A percentile compares a stretch with the other conserved stretches of the same genome.
phyloP scores from a whole-genome alignment of 495 filamentous ascomycete genomes.

The Cercophora samala region DNA sequence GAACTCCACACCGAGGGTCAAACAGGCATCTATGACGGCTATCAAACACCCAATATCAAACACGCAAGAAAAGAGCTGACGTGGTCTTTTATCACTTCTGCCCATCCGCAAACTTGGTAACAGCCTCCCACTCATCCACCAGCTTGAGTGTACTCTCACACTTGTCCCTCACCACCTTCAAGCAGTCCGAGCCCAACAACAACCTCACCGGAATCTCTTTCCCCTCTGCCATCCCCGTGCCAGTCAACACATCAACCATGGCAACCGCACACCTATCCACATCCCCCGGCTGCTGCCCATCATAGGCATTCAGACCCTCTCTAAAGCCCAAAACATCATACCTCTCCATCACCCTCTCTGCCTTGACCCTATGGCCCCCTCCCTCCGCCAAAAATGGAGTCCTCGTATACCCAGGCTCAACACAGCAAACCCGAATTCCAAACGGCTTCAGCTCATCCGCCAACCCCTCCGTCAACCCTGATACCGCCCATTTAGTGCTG shows the following conservation, averaged over 20 bases:
- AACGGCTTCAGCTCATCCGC: conserved; percentile 43
- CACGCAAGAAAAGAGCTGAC: conserved; percentile 8
- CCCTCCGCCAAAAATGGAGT: conserved; percentile 33
- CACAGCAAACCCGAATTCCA: conserved; percentile 40
- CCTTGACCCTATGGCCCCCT: conserved; percentile 28
- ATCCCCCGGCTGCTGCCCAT: conserved; percentile 44
- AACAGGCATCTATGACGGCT: neutral
- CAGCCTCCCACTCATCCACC: conserved; percentile 37
- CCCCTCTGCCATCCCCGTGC: conserved; percentile 37
- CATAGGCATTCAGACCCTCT: conserved; percentile 22
- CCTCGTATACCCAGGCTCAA: conserved; percentile 51
- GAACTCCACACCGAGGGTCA: neutral
- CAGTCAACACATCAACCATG: conserved; percentile 46
- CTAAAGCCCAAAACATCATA: conserved; percentile 31
- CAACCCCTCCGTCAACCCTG: conserved; percentile 42
- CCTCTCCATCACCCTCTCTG: conserved; percentile 30
- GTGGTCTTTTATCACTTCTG: conserved; percentile 5
- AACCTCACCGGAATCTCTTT: conserved; percentile 35
- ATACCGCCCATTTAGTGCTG: conserved; percentile 46
- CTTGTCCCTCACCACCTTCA: conserved; percentile 33
- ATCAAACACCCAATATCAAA: neutral
- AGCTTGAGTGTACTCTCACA: conserved; percentile 31
- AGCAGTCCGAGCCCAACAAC: conserved; percentile 33
- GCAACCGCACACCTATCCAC: conserved; percentile 42
- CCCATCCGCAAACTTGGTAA: conserved; percentile 19